These are phyloP conservation scores for Trichophaea hybrida DNA, from an alignment of 2,329 filamentous ascomycete genomes.

Conservation along the genomic window DNA sequence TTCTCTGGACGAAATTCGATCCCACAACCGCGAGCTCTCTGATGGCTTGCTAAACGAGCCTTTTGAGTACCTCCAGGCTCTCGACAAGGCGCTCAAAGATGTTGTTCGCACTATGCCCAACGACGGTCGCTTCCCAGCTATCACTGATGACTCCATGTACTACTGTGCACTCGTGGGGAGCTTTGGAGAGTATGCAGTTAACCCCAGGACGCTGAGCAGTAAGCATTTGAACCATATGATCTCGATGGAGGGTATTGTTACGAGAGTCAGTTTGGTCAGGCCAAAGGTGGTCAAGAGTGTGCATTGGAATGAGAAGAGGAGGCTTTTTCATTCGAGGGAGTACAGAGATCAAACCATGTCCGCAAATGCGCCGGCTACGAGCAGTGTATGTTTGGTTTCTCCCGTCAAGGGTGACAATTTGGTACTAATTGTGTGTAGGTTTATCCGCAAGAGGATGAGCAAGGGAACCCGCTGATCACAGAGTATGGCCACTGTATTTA, in stretches of 20 bases:
- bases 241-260: conserved; percentile 86
- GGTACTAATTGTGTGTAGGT: conserved; percentile 8
- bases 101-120: conserved; percentile 51
- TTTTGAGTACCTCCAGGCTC: conserved; percentile 77
- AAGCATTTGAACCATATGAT: conserved; percentile 91
- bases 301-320: conserved; percentile 79
- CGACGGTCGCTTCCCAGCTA: conserved; percentile 10
- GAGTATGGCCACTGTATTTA: conserved; percentile 96
- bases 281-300: conserved; percentile 98
- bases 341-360: conserved; percentile 98
- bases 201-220: conserved; percentile 81
- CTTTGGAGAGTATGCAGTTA: conserved; percentile 89
- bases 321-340: conserved; percentile 75
- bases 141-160: conserved; percentile 38
- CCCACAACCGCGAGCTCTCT: conserved; percentile 72
- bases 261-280: conserved; percentile 83
- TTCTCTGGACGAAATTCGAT: conserved; percentile 78
- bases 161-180: conserved; percentile 96
- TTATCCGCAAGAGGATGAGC: conserved; percentile 38
- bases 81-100: conserved; percentile 79
- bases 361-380: conserved; percentile 66
- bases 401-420: background rate
- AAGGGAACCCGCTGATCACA: conserved; percentile 80
- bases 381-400: conserved; percentile 30
- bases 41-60: conserved; percentile 65